These are phyloP conservation scores for Suillus brevipes DNA, from an alignment of 768 basidiomycete genomes.

Conservation along the genomic window DNA sequence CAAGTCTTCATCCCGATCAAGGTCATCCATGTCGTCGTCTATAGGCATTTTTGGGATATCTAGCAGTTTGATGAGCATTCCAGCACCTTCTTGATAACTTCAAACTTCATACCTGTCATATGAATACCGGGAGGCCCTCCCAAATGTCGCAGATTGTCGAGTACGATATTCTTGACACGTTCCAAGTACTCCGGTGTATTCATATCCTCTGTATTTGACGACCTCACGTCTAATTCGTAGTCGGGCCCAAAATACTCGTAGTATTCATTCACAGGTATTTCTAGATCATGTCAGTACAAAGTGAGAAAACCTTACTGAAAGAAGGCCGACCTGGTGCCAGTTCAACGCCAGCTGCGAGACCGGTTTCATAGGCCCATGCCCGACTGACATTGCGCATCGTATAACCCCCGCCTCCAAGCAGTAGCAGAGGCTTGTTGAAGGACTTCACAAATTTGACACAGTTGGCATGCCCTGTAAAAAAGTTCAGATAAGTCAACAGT, in stretches of 20 bases:
- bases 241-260: slow-evolving; percentile 99
- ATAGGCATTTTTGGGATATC: slow-evolving; percentile 85
- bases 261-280: slow-evolving; percentile 98
- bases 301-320: background rate
- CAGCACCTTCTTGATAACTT: background rate
- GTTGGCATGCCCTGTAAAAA: slow-evolving; percentile 82
- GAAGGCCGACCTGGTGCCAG: slow-evolving; percentile 66
- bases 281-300: slow-evolving; percentile 41
- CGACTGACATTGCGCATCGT: slow-evolving; percentile 98
- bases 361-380: slow-evolving; percentile 98
- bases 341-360: slow-evolving; percentile 95
- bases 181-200: slow-evolving; percentile 93
- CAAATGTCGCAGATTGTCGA: slow-evolving; percentile 85
- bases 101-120: slow-evolving; percentile 64
- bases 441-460: slow-evolving; percentile 97
- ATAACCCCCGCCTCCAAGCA: slow-evolving; percentile 97
- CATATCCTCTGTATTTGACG: slow-evolving; percentile 93
- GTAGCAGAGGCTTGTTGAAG: slow-evolving; percentile 89
- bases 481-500: slow-evolving; percentile 4
- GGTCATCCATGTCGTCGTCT: slow-evolving; percentile 82
- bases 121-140: slow-evolving; percentile 93
- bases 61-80: slow-evolving; percentile 30
- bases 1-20: slow-evolving; percentile 80
- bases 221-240: slow-evolving; percentile 91
- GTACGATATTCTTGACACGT: slow-evolving; percentile 87